Base-by-base conservation (phyloP, 306 rosid genomes). In the Lathyrus tuberosus region DNA sequence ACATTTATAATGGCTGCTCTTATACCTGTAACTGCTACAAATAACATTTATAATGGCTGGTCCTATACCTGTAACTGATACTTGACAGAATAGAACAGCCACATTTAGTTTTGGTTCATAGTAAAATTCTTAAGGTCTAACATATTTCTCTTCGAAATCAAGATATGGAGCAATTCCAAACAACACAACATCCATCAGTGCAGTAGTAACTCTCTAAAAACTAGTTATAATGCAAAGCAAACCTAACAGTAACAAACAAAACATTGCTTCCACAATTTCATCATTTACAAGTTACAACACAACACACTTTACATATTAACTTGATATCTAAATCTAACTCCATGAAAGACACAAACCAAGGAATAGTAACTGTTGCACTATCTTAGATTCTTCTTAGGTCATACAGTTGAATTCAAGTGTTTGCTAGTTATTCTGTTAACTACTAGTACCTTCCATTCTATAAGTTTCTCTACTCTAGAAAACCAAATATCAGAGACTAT, bases 381-480 rank as follows among this genome's bases (percentile, higher is more conserved):
- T 18, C 20, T 30, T 18, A 51, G 28, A 51, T 17, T 17, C 13
- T 18, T 51, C 26, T 8, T 51, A 17, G 28, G 2, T 51, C 13
- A n/a, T n/a, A 51, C 14, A 51, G 57, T 26, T 51, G 28, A 51
- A 51, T 51, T 51, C 28, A 51, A 51, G 56, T 49, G 56, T 49
- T 48, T 15, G 54, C 22, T 49, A 16, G 12, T 49, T 51, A 18
- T 51, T 51, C 57, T 20, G 31, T 52, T 10, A 53, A 53, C 15
- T 10, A 11, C 28, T 15, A 13, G 18, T 28, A 57, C 5, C n/a
- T n/a, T n/a, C 40, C 30, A 57, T 28, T 6, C 20, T 30, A 28
- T 8, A 57, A 28, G 64, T 30, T 58, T 14, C 6, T 31, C 11
- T 31, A 15, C n/a, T 6, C 26, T 9, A 35, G 10, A 60, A 35